Evolutionary conservation across 441 rosid species (phyloP).

Genomic region (Viola pubescens): DNA sequence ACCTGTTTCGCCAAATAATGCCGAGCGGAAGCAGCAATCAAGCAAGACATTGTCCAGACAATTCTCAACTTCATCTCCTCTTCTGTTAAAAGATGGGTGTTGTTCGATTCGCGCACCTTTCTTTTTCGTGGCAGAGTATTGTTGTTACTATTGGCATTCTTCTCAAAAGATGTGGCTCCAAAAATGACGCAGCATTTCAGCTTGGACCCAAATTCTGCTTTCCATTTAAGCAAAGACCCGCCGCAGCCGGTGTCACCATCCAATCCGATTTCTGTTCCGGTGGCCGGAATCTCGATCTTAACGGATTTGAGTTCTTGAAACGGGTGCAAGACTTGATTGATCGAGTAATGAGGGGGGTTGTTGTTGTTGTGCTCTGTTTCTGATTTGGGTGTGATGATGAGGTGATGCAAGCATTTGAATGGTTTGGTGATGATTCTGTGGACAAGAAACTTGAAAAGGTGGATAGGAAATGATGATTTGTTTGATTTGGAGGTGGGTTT

Average conservation of each 20-base stretch:
- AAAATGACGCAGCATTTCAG: conserved; percentile 31
- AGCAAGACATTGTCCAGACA: conserved; percentile 32
- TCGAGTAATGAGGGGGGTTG: not conserved
- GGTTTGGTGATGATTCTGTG: conserved; percentile 20
- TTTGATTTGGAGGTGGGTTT: conserved; percentile 8
- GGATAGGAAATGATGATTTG: not conserved
- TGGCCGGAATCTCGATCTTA: conserved; percentile 25
- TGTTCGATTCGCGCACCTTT: not conserved
- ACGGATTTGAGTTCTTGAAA: conserved; percentile 25
- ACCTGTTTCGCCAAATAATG: conserved; percentile 26
- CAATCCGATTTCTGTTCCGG: conserved; percentile 10
- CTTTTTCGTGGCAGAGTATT: not conserved
- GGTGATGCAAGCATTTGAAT: conserved; percentile 17
- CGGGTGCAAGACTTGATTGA: conserved; percentile 16
- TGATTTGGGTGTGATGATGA: conserved; percentile 6
- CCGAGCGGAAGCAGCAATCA: conserved; percentile 30
- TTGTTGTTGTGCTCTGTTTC: not conserved
- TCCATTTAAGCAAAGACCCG: conserved; percentile 30
- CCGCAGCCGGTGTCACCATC: not conserved
- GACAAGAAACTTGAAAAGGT: conserved; percentile 10
- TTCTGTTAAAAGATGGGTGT: conserved; percentile 15
- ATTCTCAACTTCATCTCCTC: conserved; percentile 30
- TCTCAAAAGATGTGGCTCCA: conserved; percentile 25
- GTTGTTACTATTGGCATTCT: no score
- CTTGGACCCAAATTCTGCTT: conserved; percentile 28